phyloP scores from a whole-genome alignment of 768 basidiomycete species.

The Hygrocybe coccinea region DNA sequence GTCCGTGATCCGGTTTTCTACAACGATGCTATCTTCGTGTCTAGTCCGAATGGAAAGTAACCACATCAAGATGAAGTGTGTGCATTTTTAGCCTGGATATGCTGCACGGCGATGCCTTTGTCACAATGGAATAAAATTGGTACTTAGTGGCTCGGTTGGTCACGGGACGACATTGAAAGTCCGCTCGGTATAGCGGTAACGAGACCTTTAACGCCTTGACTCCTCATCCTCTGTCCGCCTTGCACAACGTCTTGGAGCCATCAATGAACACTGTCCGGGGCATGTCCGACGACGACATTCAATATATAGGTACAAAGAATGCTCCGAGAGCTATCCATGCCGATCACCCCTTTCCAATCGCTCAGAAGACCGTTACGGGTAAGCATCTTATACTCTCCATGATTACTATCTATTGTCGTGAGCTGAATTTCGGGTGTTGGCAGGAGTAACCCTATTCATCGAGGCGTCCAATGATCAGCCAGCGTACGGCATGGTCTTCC shows the following conservation, averaged over 20 bases:
- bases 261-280: background rate
- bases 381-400: slow-evolving; percentile 18
- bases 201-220: too few species aligned
- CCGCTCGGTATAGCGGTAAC: background rate
- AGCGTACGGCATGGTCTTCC: slow-evolving; percentile 47
- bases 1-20: too few species aligned
- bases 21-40: too few species aligned
- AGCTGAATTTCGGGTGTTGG: slow-evolving; percentile 15
- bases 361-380: slow-evolving; percentile 41
- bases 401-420: slow-evolving; percentile 8
- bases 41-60: too few species aligned
- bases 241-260: background rate
- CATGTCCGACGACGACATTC: slow-evolving; percentile 53
- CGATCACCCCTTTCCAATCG: slow-evolving; percentile 23
- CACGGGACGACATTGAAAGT: background rate
- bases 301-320: slow-evolving; percentile 48
- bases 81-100: too few species aligned
- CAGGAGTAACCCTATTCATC: slow-evolving; percentile 58
- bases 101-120: too few species aligned
- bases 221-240: background rate
- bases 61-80: too few species aligned
- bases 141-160: too few species aligned
- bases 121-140: too few species aligned
- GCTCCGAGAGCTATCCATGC: slow-evolving; percentile 19
- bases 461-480: slow-evolving; percentile 46